Evolutionary conservation across 345 rosid species (phyloP), one percentile per base, ranked within the genome.

Genomic region (Viola odorata): DNA sequence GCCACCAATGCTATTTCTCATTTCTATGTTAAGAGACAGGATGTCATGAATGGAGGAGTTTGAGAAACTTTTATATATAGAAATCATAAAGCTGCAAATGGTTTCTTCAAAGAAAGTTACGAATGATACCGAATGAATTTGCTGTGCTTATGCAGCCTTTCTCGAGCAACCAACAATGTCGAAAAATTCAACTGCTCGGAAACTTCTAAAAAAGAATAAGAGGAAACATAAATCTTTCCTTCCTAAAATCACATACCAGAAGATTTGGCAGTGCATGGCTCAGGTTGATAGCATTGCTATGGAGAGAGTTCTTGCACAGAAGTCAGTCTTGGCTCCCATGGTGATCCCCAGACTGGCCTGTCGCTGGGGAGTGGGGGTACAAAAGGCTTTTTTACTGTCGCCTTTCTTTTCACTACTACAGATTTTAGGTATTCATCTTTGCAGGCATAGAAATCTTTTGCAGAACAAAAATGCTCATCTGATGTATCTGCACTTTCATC

Each of bases 231-330:
- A 51, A 23, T 23, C 32, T 23, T 51, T 51, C 41, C 53, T 10
- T 39, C 7, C 45, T 57, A 56, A 56, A 54, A 59, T 9, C 41
- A 52, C 62, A 55, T 65, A 69, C 62, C 70, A 17, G 55, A 61
- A 69, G 12, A 51, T 54, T 17, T 5, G 23, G 13, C 15, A 67
- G 23, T 45, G 51, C 41, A 50, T 48, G 58, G 50, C 67, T 15
- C 7, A 44, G 64, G 49, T 9, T 14, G 58, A 57, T 8, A 36
- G 36, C 7, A 50, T 10, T 5, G 41, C 76, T 78, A 78, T 58
- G 82, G 82, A 62, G 86, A 86, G 36, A 81, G 45, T 69, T 85
- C 88, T 67, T 76, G 73, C 23, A 83, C 60, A 51, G 85, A 85
- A 13, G 74, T 64, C 63, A 85, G 69, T 69, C 77, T 69, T 1